A percentile compares a stretch with the other conserved stretches of the same genome.
Conservation (phyloP, 2,329 filamentous ascomycete genomes). For the Scortechinia acanthostroma region DNA sequence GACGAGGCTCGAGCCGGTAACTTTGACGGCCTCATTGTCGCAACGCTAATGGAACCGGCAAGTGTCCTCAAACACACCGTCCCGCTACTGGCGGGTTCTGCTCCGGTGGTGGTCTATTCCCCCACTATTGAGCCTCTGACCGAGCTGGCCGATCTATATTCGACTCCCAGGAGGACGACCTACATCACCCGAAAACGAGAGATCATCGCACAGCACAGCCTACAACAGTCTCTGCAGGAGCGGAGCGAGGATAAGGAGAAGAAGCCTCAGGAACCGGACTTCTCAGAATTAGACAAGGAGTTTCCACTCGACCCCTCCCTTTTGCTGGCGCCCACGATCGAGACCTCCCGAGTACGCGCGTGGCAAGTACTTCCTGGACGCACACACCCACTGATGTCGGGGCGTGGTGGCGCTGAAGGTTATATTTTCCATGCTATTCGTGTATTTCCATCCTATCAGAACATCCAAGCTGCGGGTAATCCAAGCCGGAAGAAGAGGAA, state of each 20-base stretch:
- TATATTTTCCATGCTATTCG: constrained; percentile 1
- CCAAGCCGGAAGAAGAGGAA: neutral
- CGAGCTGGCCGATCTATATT: constrained; percentile 52
- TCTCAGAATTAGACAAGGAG: neutral
- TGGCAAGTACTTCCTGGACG: constrained; percentile 2
- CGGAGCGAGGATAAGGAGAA: constrained; percentile 9
- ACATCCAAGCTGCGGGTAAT: neutral
- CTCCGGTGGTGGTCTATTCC: constrained; percentile 53
- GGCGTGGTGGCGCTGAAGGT: neutral
- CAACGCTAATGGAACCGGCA: constrained; percentile 46
- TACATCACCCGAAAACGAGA: constrained; percentile 13
- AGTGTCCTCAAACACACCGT: constrained; percentile 46
- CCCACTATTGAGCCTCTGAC: constrained; percentile 51
- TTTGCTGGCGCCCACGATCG: neutral
- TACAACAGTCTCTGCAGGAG: constrained; percentile 2
- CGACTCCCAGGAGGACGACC: constrained; percentile 40
- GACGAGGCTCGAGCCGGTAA: constrained; percentile 47
- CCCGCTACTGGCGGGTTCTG: constrained; percentile 52
- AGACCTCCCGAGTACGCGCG: neutral
- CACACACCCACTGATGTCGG: neutral
- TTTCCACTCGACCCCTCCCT: neutral
- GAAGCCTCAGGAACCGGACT: constrained; percentile 5
- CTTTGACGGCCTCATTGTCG: constrained; percentile 56
- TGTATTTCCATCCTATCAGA: neutral
- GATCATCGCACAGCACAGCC: constrained; percentile 8